These are phyloP conservation scores for Acidomyces sp. DNA, from an alignment of 495 filamentous ascomycete genomes.

Conservation along the genomic window DNA sequence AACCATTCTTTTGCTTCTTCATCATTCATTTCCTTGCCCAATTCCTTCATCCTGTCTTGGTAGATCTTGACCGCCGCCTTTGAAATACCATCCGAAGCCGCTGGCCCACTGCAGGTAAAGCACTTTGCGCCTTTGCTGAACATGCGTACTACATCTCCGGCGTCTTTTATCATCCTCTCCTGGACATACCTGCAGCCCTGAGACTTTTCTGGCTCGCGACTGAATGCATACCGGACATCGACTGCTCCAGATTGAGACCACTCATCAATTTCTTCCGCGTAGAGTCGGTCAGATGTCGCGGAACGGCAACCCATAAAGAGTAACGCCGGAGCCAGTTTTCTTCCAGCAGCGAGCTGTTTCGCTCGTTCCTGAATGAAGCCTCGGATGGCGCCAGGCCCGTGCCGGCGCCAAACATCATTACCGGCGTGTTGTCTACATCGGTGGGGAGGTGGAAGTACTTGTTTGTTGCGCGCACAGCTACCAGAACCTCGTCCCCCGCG, in stretches of 20 bases:
- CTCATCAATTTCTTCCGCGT: slow-evolving; percentile 16
- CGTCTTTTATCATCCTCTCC: slow-evolving; percentile 22
- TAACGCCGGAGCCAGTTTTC: slow-evolving; percentile 23
- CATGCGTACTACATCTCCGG: slow-evolving; percentile 17
- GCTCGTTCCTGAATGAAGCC: slow-evolving; percentile 29
- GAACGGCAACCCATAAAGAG: slow-evolving; percentile 26
- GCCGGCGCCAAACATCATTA: slow-evolving; percentile 32
- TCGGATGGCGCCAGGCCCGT: slow-evolving; percentile 26
- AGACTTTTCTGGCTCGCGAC: slow-evolving; percentile 12
- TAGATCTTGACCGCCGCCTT: slow-evolving; percentile 1
- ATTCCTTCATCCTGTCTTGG: background rate
- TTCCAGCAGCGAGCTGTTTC: slow-evolving; percentile 8
- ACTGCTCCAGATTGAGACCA: slow-evolving; percentile 23
- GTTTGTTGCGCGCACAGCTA: slow-evolving; percentile 44
- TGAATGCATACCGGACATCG: slow-evolving; percentile 20
- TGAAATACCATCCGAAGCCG: background rate
- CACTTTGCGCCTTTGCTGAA: slow-evolving; percentile 21
- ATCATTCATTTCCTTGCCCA: slow-evolving; percentile 2
- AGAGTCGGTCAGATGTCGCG: slow-evolving; percentile 17
- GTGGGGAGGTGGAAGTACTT: slow-evolving; percentile 53
- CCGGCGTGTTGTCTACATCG: slow-evolving; percentile 42
- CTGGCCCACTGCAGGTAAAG: slow-evolving; percentile 21
- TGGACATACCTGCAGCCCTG: slow-evolving; percentile 24
- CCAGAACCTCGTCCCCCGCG: slow-evolving; percentile 47
- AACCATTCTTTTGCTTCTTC: slow-evolving; percentile 10